These are phyloP conservation scores for Iris macrosiphon DNA, from an alignment of 106 monocot species.

Conservation along the genomic window DNA sequence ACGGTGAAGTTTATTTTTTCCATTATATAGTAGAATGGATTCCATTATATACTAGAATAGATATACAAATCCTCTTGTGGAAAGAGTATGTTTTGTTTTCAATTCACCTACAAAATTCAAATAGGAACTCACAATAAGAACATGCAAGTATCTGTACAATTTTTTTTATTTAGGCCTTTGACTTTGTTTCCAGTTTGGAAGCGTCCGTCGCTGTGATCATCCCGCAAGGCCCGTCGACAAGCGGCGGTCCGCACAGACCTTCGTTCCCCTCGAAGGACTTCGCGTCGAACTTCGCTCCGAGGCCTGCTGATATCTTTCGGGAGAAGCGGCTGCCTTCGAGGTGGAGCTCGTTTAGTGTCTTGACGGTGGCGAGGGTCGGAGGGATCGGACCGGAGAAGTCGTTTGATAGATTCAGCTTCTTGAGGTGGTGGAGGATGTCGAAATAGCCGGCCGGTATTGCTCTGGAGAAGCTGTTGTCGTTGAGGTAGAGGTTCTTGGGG, in stretches of 20 bases:
- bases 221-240: not conserved
- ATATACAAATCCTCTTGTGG: no score
- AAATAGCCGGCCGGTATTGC: conserved; percentile 37
- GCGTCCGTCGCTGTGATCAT: not conserved
- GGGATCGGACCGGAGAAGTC: conserved; percentile 51
- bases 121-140: no score
- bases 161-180: no score
- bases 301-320: conserved; percentile 35
- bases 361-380: conserved; percentile 8
- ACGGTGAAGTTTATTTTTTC: no score
- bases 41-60: no score
- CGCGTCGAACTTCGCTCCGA: conserved; percentile 29
- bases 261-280: conserved; percentile 45
- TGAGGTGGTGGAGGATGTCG: conserved; percentile 33
- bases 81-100: no score
- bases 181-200: no score
- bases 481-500: conserved; percentile 58
- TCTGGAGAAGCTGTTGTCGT: conserved; percentile 56
- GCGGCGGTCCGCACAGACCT: conserved; percentile 32
- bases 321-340: conserved; percentile 44
- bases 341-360: conserved; percentile 28
- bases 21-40: no score
- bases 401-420: conserved; percentile 58
- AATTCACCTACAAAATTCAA: no score
- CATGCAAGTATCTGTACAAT: no score